phyloP scores from a whole-genome alignment of 2,329 filamentous ascomycete species.

The Teratosphaeria gauchensis region DNA sequence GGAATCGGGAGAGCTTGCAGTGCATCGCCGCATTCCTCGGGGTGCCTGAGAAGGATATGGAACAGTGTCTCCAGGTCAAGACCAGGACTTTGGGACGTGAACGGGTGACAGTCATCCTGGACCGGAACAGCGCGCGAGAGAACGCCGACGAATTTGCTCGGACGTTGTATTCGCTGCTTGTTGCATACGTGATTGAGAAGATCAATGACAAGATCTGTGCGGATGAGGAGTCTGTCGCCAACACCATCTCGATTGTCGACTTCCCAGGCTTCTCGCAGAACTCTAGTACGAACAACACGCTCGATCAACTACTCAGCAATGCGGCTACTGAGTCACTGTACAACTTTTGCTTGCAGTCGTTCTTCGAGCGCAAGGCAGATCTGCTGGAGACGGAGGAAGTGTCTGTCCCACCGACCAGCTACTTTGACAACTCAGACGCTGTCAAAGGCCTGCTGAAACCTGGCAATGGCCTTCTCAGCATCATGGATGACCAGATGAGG shows the following conservation, averaged over 20 bases:
- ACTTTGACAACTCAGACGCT: conserved; percentile 95
- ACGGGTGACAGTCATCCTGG: conserved; percentile 96
- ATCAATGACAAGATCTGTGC: conserved; percentile 81
- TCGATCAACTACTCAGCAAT: conserved; percentile 92
- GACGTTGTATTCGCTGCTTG: conserved; percentile 85
- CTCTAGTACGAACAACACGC: conserved; percentile 67
- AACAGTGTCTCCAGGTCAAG: conserved; percentile 85
- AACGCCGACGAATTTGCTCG: conserved; percentile 92
- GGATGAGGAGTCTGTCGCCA: conserved; percentile 75
- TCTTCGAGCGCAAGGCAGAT: conserved; percentile 91
- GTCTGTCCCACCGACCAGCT: conserved; percentile 79
- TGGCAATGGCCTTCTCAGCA: conserved; percentile 85
- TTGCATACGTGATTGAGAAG: conserved; percentile 85
- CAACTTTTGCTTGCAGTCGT: conserved; percentile 86
- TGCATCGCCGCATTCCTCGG: conserved; percentile 93
- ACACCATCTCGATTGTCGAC: conserved; percentile 90
- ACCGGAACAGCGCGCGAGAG: conserved; percentile 76
- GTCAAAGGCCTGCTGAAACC: conserved; percentile 85
- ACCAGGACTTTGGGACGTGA: conserved; percentile 94
- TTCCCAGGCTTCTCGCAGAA: conserved; percentile 92
- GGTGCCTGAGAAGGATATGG: conserved; percentile 68
- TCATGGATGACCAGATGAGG: conserved; percentile 89
- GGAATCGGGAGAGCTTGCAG: conserved; percentile 80
- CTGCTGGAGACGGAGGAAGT: conserved; percentile 92
- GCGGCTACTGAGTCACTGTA: conserved; percentile 86